Base-by-base conservation (phyloP, 2,329 filamentous ascomycete genomes). In the Cladophialophora psammophila region DNA sequence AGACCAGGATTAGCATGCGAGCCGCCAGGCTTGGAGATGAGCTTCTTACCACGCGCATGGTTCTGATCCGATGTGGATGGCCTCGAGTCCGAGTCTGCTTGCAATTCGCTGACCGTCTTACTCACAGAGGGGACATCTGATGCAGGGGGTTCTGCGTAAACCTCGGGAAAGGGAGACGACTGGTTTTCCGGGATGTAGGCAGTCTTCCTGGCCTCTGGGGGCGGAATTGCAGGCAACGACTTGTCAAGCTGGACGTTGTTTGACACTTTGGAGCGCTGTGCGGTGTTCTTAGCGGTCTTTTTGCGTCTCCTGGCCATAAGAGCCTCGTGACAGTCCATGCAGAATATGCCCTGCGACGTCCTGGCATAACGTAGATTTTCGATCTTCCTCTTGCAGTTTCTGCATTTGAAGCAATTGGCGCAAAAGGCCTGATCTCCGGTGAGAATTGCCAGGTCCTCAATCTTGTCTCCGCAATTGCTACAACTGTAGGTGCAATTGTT, bases 401-500 rank as follows among this genome's bases (percentile, higher is more conserved):
- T 88, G 82, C 95, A 99, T 75, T 94, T 88, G 82, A 99, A 99
- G 81, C 95, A 99, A 65, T 92, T 94, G 52, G 94, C 93, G 80
- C 95, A 99, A 78, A 97, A 99, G 53, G 95, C 95, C 81, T 99
- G 94, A 76, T 99, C 95, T 71, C 95, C 95, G 0, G 95, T 99
- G 72, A 99, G 85, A 78, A 99, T 99, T 71, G 95, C 95, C 69
- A 98, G 85, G 78, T 99, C 95, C 78, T 99, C 95, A 73, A 99
- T 99, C 84, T 99, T 99, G 83, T 96, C 94, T 66, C 90, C 89
- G 80, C 95, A 99, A 62, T 94, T 94, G 79, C 90, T 97, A 84
- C 95, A 99, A 85, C 94, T 97, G 80, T 99, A 99, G 62, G 95
- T 98, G 83, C 95, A 99, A 80, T 97, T 97, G 83, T 97, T 98